These are phyloP conservation scores for Sphaerulina populicola DNA, from an alignment of 2,329 filamentous ascomycete genomes.

Conservation along the genomic window DNA sequence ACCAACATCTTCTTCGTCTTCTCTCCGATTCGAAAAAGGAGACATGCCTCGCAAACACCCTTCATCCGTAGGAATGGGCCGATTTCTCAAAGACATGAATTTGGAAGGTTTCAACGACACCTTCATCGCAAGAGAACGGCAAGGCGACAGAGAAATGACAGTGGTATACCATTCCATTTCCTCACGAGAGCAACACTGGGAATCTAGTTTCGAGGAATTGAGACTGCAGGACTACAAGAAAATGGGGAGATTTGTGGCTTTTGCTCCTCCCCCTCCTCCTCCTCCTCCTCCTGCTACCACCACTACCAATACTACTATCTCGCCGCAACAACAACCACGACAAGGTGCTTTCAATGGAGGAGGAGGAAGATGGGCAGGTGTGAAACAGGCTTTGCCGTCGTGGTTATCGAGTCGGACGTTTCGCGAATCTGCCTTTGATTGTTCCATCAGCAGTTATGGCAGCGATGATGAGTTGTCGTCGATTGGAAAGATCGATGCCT, in stretches of 20 bases:
- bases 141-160: not conserved
- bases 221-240: not conserved
- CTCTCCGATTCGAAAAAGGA: not conserved
- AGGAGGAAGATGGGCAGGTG: not conserved
- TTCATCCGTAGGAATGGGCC: slow-evolving; percentile 1
- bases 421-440: not conserved
- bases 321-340: too few species aligned
- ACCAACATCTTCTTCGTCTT: not conserved
- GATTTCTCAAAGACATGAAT: not conserved
- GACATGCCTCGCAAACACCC: slow-evolving; percentile 6
- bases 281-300: too few species aligned
- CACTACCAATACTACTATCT: too few species aligned
- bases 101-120: not conserved
- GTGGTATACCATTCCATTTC: slow-evolving; percentile 1
- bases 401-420: slow-evolving; percentile 5
- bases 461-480: not conserved
- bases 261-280: too few species aligned
- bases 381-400: not conserved
- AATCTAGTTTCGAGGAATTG: slow-evolving; percentile 3
- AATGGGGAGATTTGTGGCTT: not conserved
- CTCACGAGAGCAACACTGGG: not conserved
- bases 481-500: not conserved
- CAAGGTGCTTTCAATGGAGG: not conserved
- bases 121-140: not conserved
- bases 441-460: not conserved